These are phyloP conservation scores for Metarhizium guizhouense DNA, from an alignment of 2,329 filamentous ascomycete species.

Conservation along the genomic window DNA sequence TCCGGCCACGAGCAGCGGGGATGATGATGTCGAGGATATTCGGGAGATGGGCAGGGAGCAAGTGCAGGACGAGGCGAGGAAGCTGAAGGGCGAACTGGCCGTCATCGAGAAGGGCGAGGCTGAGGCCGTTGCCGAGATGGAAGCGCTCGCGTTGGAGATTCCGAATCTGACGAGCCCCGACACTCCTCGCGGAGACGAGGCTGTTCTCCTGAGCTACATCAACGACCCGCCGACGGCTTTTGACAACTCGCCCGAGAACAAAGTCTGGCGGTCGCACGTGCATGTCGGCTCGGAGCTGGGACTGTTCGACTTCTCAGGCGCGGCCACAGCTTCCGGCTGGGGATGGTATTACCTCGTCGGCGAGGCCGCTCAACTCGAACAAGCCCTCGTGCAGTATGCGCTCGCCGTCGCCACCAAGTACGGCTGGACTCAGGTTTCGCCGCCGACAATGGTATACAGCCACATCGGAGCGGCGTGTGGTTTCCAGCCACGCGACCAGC, in stretches of 20 bases:
- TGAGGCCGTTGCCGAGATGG: slow-evolving; percentile 55
- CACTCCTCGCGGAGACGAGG: slow-evolving; percentile 63
- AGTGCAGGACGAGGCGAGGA: slow-evolving; percentile 54
- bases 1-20: slow-evolving; percentile 36
- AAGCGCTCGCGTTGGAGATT: slow-evolving; percentile 63
- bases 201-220: slow-evolving; percentile 65
- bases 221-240: slow-evolving; percentile 53
- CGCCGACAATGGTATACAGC: slow-evolving; percentile 84
- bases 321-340: slow-evolving; percentile 81
- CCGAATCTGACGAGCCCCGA: slow-evolving; percentile 76
- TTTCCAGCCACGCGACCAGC: slow-evolving; percentile 84
- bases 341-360: slow-evolving; percentile 97
- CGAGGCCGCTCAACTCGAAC: slow-evolving; percentile 87
- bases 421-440: slow-evolving; percentile 74
- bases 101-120: slow-evolving; percentile 53
- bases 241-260: slow-evolving; percentile 16
- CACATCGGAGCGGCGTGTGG: slow-evolving; percentile 88
- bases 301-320: slow-evolving; percentile 80
- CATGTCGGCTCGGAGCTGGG: slow-evolving; percentile 80
- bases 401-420: slow-evolving; percentile 60
- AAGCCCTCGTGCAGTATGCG: slow-evolving; percentile 83
- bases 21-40: slow-evolving; percentile 29
- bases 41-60: slow-evolving; percentile 34
- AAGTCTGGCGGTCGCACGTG: slow-evolving; percentile 65
- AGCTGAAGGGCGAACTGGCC: slow-evolving; percentile 53